phyloP scores from a whole-genome alignment of 371 early-diverging fungal species.

The Mortierella polycephala region DNA sequence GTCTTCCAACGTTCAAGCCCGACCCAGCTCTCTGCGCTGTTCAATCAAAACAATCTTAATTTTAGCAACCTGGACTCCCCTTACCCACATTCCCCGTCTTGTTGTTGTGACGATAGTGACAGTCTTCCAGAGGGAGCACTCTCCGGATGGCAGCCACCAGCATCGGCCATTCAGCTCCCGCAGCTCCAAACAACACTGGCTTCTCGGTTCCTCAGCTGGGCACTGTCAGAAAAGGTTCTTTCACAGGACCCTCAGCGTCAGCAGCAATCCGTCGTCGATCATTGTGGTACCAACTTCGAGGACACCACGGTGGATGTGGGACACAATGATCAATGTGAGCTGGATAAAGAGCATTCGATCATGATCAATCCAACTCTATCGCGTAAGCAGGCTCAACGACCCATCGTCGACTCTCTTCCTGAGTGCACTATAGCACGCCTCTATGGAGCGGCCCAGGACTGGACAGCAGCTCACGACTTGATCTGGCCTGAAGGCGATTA shows the following conservation, averaged over 20 bases:
- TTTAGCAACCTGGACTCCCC: not conserved
- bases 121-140: not conserved
- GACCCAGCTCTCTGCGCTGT: conserved; percentile 25
- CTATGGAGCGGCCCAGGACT: conserved; percentile 17
- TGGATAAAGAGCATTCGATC: conserved; percentile 12
- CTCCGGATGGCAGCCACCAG: conserved; percentile 20
- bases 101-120: too few relatives aligned
- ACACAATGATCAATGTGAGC: conserved; percentile 20
- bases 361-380: conserved; percentile 12
- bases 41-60: conserved; percentile 1
- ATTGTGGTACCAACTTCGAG: too few relatives aligned
- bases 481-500: conserved; percentile 46
- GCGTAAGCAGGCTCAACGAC: conserved; percentile 7
- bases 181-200: conserved; percentile 28
- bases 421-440: not conserved
- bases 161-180: conserved; percentile 24
- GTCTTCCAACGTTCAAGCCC: conserved; percentile 13
- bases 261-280: not conserved
- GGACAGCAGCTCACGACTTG: conserved; percentile 25
- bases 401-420: too few relatives aligned
- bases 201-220: conserved; percentile 26
- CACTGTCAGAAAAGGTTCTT: conserved; percentile 17
- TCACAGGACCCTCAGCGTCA: conserved; percentile 2
- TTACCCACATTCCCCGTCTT: not conserved
- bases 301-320: not conserved